phyloP scores from a whole-genome alignment of 2,329 filamentous ascomycete species.

The Dissoconium aciculare region DNA sequence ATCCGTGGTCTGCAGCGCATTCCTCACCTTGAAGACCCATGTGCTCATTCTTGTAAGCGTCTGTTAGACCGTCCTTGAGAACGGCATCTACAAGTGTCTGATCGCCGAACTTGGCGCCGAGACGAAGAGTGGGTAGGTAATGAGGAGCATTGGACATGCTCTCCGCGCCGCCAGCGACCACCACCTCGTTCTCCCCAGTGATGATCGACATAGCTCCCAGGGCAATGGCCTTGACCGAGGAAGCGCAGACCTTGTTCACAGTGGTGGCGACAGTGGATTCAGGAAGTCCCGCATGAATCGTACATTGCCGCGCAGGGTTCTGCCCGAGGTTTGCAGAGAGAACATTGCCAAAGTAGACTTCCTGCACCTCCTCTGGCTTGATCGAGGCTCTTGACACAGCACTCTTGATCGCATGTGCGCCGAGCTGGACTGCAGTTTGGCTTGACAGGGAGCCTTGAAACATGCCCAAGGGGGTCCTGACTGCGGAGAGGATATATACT shows the following conservation, averaged over 20 bases:
- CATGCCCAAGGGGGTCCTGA: slow-evolving; percentile 66
- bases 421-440: slow-evolving; percentile 72
- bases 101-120: slow-evolving; percentile 85
- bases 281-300: slow-evolving; percentile 71
- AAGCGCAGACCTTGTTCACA: slow-evolving; percentile 98
- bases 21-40: slow-evolving; percentile 93
- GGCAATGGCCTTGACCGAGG: slow-evolving; percentile 83
- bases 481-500: slow-evolving; percentile 87
- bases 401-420: slow-evolving; percentile 67
- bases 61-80: slow-evolving; percentile 84
- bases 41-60: slow-evolving; percentile 90
- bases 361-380: slow-evolving; percentile 79
- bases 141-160: slow-evolving; percentile 98
- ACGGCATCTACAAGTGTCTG: slow-evolving; percentile 79
- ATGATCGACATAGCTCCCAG: slow-evolving; percentile 95
- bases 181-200: slow-evolving; percentile 80
- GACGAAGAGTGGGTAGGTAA: slow-evolving; percentile 79
- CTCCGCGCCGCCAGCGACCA: slow-evolving; percentile 89
- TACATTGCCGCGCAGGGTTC: slow-evolving; percentile 89
- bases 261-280: slow-evolving; percentile 74
- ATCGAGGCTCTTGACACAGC: slow-evolving; percentile 78
- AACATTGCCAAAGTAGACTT: slow-evolving; percentile 97
- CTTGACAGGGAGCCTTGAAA: slow-evolving; percentile 89
- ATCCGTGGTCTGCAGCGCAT: slow-evolving; percentile 68
- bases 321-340: slow-evolving; percentile 91